Evolutionary conservation across 2,329 filamentous ascomycete species (phyloP).

Genomic region (Penicillium sp.): DNA sequence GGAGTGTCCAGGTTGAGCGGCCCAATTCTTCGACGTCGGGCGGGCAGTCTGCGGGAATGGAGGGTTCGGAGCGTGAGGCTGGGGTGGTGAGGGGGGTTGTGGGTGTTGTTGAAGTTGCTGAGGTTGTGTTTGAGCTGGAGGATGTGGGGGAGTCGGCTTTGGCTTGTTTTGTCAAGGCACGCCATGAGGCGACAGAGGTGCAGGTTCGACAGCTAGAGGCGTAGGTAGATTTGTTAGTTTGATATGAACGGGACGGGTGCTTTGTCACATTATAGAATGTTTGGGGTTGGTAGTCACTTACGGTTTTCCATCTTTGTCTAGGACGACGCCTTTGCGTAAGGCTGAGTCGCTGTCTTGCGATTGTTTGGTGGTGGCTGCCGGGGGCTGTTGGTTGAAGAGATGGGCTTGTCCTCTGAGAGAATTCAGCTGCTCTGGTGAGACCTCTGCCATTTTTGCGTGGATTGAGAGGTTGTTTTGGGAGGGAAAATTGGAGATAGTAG

Average conservation of each 20-base stretch:
- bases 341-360: slow-evolving; percentile 27
- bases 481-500: neutral
- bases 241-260: neutral
- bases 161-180: slow-evolving; percentile 44
- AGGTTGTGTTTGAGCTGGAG: neutral
- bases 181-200: slow-evolving; percentile 50
- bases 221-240: neutral
- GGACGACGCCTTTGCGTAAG: slow-evolving; percentile 48
- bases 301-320: slow-evolving; percentile 53
- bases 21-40: slow-evolving; percentile 87
- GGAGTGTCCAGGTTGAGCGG: slow-evolving; percentile 85
- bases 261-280: neutral
- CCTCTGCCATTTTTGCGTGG: slow-evolving; percentile 15
- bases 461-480: neutral
- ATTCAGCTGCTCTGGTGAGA: slow-evolving; percentile 24
- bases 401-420: slow-evolving; percentile 6
- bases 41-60: slow-evolving; percentile 68
- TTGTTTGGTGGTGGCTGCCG: slow-evolving; percentile 14
- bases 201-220: slow-evolving; percentile 52
- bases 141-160: slow-evolving; percentile 24
- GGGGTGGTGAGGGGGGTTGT: slow-evolving; percentile 34
- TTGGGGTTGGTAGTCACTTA: slow-evolving; percentile 26
- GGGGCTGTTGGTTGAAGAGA: slow-evolving; percentile 4
- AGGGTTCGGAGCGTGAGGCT: neutral
- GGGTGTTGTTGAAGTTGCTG: slow-evolving; percentile 26